phyloP scores from a whole-genome alignment of 1,139 yeast species.

The Suhomyces terraborum region DNA sequence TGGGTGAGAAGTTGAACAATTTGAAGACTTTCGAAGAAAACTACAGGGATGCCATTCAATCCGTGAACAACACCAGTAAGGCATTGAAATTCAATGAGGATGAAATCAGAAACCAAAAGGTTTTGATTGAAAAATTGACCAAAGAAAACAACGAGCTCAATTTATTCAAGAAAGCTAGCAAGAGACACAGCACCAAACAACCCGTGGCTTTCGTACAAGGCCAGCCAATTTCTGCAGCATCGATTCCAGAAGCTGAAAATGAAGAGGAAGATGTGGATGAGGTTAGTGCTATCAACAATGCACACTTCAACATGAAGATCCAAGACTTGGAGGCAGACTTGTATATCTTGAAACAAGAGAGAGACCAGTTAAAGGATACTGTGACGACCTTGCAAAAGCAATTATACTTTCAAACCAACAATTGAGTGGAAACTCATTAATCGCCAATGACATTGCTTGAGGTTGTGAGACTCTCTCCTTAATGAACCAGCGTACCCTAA shows the following conservation, averaged over 20 bases:
- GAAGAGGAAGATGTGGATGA: constrained; percentile 36
- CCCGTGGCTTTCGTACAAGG: constrained; percentile 24
- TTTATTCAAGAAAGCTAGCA: constrained; percentile 48
- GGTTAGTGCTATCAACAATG: constrained; percentile 55
- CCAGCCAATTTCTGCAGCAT: constrained; percentile 15
- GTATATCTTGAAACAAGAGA: constrained; percentile 76
- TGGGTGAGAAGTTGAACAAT: constrained; percentile 30
- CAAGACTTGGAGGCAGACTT: constrained; percentile 85
- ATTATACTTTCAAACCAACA: constrained; percentile 34
- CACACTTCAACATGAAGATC: constrained; percentile 74
- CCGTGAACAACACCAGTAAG: constrained; percentile 72
- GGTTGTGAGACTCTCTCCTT: background rate
- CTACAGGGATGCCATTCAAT: constrained; percentile 69
- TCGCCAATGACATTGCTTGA: background rate
- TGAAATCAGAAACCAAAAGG: constrained; percentile 65
- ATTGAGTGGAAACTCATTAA: constrained; percentile 14
- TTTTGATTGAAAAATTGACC: constrained; percentile 54
- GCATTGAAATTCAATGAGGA: constrained; percentile 75
- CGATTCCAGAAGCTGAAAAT: constrained; percentile 21
- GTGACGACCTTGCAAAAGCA: constrained; percentile 62
- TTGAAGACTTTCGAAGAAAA: constrained; percentile 53
- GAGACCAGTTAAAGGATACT: constrained; percentile 74
- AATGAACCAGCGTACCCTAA: background rate
- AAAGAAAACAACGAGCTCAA: constrained; percentile 72
- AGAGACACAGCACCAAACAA: constrained; percentile 35